A percentile compares a stretch with the other conserved stretches of the same genome.
phyloP scores from a whole-genome alignment of 345 rosid species.

The Euphorbia lathyris region DNA sequence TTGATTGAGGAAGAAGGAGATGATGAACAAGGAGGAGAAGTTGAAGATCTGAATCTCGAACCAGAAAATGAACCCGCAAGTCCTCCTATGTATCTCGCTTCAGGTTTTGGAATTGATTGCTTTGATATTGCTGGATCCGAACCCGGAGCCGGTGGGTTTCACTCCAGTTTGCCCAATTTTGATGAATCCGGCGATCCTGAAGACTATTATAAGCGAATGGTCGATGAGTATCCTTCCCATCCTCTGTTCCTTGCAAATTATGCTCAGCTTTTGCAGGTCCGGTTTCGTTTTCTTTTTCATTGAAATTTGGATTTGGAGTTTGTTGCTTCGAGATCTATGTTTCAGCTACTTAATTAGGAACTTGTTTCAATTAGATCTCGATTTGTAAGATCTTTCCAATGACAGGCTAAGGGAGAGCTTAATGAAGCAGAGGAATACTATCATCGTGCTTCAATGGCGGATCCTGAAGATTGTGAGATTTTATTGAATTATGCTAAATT shows the following conservation, averaged over 20 bases:
- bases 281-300: neutral
- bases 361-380: neutral
- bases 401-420: constrained; percentile 67
- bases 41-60: constrained; percentile 16
- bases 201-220: constrained; percentile 50
- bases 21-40: constrained; percentile 21
- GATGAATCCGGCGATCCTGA: constrained; percentile 42
- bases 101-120: constrained; percentile 57
- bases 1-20: constrained; percentile 42
- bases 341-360: neutral
- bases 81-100: constrained; percentile 67
- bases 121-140: constrained; percentile 18
- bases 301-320: too few relatives aligned
- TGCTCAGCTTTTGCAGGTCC: constrained; percentile 71
- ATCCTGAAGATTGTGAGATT: constrained; percentile 57
- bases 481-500: constrained; percentile 60
- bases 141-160: constrained; percentile 25
- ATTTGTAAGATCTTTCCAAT: constrained; percentile 3
- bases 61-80: constrained; percentile 46
- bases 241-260: constrained; percentile 68
- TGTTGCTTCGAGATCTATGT: neutral
- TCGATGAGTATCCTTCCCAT: constrained; percentile 67
- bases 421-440: constrained; percentile 68
- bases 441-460: constrained; percentile 56
- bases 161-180: constrained; percentile 34